Evolutionary conservation across 192 early-diverging fungal species (phyloP).

Genomic region (Ramicandelaber brevisporus): DNA sequence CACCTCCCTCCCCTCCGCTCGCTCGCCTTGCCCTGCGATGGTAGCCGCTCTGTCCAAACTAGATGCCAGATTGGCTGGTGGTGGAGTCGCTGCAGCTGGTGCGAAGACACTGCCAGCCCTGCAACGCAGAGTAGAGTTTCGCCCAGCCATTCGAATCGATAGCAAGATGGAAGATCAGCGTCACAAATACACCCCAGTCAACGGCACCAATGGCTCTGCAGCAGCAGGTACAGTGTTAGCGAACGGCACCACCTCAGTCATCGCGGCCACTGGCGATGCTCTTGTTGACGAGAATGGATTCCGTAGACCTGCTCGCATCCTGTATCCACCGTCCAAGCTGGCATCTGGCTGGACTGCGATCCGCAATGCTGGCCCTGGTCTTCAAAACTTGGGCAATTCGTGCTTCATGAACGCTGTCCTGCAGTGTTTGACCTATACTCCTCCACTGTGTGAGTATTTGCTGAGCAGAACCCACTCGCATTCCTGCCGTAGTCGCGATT

Average conservation of each 20-base stretch:
- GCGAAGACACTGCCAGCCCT: too few relatives aligned
- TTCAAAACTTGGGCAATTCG: conserved; percentile 47
- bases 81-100: too few relatives aligned
- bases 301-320: conserved; percentile 19
- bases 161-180: conserved; percentile 28
- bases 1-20: too few relatives aligned
- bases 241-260: conserved; percentile 1
- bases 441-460: conserved; percentile 40
- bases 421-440: conserved; percentile 51
- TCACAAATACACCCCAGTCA: conserved; percentile 35
- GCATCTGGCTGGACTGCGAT: conserved; percentile 21
- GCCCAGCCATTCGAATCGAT: conserved; percentile 24
- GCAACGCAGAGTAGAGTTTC: conserved; percentile 32
- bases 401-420: conserved; percentile 62
- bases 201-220: conserved; percentile 5
- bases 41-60: too few relatives aligned
- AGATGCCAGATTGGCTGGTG: too few relatives aligned
- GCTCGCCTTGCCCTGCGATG: too few relatives aligned
- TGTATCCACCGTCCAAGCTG: conserved; percentile 31
- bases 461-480: conserved; percentile 26
- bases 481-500: conserved; percentile 27
- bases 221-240: not conserved
- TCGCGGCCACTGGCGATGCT: conserved; percentile 3
- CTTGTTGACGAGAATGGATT: conserved; percentile 35
- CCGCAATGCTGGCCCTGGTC: conserved; percentile 33